Evolutionary conservation across 2,329 filamentous ascomycete genomes (phyloP), one percentile per base, ranked within the genome.

Genomic region (Coniella vitis): DNA sequence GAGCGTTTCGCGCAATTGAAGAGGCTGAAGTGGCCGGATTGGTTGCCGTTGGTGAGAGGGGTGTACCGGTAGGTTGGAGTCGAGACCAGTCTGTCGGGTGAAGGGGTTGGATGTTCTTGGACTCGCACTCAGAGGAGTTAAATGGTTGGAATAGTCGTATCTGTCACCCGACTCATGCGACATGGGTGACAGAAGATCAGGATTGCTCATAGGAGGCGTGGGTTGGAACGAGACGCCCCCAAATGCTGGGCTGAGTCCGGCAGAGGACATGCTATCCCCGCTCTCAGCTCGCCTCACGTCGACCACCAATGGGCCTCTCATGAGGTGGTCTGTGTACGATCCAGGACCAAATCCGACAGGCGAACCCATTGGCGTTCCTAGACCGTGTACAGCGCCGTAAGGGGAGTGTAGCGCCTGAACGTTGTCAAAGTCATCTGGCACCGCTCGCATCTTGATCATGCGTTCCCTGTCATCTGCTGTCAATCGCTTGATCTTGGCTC

Each of bases 371-470:
- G 74, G 69, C 1, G 70, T 65, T 21, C 70, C 72, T 12, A 79
- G 61, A 20, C 70, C 71, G 56, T 78, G 75, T 4, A 80, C 75
- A 5, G 81, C 80, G 9, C 81, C 81, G 54, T 84, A 84, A 4
- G 79, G 79, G 17, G 79, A 83, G 61, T 86, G 83, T 14, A 86
- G 67, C 13, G 82, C 83, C 60, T 84, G 79, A 3, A 86, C 73
- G 56, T 83, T 86, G 63, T 86, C 82, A 54, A 86, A 86, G 56
- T 82, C 81, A 55, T 86, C 81, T 8, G 83, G 83, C 4, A 86
- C 79, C 3, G 83, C 81, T 48, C 81, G 74, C 79, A 85, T 86
- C 65, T 83, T 83, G 61, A 86, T 80, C 76, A 86, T 83, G 49
- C 81, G 74, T 53, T 86, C 81, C 41, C 82, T 76, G 60, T 86